phyloP scores from a whole-genome alignment of 2,329 filamentous ascomycete species.

The Pseudopithomyces chartarum region DNA sequence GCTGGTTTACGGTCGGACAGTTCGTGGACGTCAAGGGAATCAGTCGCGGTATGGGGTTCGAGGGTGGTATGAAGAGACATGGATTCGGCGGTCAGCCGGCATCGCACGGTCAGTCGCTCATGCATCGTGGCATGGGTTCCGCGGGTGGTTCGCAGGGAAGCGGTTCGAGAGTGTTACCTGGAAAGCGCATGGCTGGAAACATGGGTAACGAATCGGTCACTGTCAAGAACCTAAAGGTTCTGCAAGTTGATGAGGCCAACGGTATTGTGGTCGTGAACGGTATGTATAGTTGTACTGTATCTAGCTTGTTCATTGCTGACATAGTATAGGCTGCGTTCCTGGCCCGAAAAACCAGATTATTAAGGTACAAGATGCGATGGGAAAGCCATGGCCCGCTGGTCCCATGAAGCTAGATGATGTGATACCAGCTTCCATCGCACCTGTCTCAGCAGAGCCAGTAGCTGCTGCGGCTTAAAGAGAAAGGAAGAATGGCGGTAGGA shows the following conservation, averaged over 20 bases:
- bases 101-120: constrained; percentile 93
- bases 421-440: constrained; percentile 14
- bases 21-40: constrained; percentile 84
- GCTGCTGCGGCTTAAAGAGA: constrained; percentile 12
- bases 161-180: constrained; percentile 89
- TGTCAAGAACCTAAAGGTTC: constrained; percentile 85
- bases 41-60: constrained; percentile 88
- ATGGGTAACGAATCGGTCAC: constrained; percentile 93
- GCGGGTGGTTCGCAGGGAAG: constrained; percentile 87
- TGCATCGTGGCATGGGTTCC: constrained; percentile 90
- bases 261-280: constrained; percentile 90
- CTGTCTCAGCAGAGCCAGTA: constrained; percentile 13
- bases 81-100: constrained; percentile 88
- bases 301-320: neutral
- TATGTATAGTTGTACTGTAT: constrained; percentile 35
- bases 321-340: constrained; percentile 66
- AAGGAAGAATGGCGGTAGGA: neutral
- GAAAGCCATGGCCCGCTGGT: constrained; percentile 74
- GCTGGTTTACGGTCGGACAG: constrained; percentile 90
- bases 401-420: constrained; percentile 37
- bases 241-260: constrained; percentile 85
- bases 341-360: constrained; percentile 88
- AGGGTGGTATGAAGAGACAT: constrained; percentile 96
- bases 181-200: constrained; percentile 96
- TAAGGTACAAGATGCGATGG: constrained; percentile 85